Percentiles rank a stretch among this genome's conserved stretches.
phyloP scores from a whole-genome alignment of 1,139 yeast species.

The Scheffersomyces segobiensis region DNA sequence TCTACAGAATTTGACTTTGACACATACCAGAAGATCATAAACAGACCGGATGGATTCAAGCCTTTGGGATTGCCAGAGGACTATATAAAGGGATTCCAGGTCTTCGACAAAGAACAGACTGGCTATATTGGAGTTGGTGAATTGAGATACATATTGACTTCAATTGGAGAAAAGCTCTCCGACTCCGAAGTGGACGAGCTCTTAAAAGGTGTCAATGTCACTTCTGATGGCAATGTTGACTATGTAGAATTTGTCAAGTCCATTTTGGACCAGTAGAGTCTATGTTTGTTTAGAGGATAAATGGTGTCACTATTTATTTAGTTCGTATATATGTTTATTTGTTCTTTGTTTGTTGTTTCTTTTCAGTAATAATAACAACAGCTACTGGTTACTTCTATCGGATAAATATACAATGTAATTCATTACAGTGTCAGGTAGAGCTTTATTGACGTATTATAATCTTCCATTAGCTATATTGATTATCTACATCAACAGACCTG shows the following conservation, averaged over 20 bases:
- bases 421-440: too few relatives aligned
- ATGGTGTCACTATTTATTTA: neutral
- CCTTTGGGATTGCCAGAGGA: conserved; percentile 94
- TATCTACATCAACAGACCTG: too few relatives aligned
- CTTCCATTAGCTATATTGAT: too few relatives aligned
- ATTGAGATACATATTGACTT: conserved; percentile 87
- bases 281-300: neutral
- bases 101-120: conserved; percentile 91
- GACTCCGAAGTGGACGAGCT: conserved; percentile 95
- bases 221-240: conserved; percentile 92
- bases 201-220: conserved; percentile 91
- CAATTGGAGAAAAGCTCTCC: conserved; percentile 90
- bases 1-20: conserved; percentile 66
- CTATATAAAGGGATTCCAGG: conserved; percentile 96
- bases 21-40: conserved; percentile 73
- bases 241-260: conserved; percentile 94
- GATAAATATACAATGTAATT: neutral
- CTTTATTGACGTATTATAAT: too few relatives aligned
- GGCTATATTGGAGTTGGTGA: conserved; percentile 98
- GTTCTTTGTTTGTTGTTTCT: neutral
- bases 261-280: conserved; percentile 76
- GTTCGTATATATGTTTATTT: neutral
- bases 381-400: neutral
- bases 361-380: neutral
- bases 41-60: conserved; percentile 88